Evolutionary conservation across 2,329 filamentous ascomycete genomes (phyloP), one percentile per base, ranked within the genome.

Genomic region (Cordyceps farinosa): DNA sequence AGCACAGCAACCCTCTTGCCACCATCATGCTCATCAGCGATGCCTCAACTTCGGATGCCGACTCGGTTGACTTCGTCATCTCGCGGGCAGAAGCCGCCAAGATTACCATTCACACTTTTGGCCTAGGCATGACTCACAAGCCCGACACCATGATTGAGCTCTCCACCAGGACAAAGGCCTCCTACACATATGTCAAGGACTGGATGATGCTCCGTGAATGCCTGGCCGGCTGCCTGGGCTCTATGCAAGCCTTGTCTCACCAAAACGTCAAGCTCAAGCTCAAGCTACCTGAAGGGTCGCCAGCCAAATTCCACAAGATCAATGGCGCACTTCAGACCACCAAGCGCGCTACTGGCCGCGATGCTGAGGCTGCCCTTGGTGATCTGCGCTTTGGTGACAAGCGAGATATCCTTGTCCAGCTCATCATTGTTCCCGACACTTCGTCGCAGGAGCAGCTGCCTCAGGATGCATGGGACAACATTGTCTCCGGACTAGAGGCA

Each of bases 191-290:
- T 71, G 93, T 99, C 69, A 99, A 98, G 78, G 95, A 99, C 75
- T 99, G 95, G 95, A 98, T 98, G 94, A 99, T 98, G 94, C 84
- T 99, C 42, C 89, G 95, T 34, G 95, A 99, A 75, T 98, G 95
- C 74, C 84, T 97, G 51, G 95, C 93, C 30, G 95, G 95, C 50
- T 98, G 94, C 71, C 80, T 99, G 34, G 95, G 95, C 53, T 88
- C 92, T 15, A 84, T 98, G 73, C 95, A 99, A 76, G 92, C 91
- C 2, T 89, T 92, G 34, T 98, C 95, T n/a, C 95, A 99, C 74
- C 95, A 98, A 74, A 98, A 98, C 72, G 95, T 96, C 63, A 97
- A 96, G 80, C 84, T 99, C 61, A 97, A 96, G 80, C 86, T 99
- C 63, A 91, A 91, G 69, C 80, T 99, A 8, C 95, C 95, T 0